Percentiles rank a stretch among this genome's conserved stretches.
Conservation (phyloP, 176 grass and related monocot species). For the Areca catechu region DNA sequence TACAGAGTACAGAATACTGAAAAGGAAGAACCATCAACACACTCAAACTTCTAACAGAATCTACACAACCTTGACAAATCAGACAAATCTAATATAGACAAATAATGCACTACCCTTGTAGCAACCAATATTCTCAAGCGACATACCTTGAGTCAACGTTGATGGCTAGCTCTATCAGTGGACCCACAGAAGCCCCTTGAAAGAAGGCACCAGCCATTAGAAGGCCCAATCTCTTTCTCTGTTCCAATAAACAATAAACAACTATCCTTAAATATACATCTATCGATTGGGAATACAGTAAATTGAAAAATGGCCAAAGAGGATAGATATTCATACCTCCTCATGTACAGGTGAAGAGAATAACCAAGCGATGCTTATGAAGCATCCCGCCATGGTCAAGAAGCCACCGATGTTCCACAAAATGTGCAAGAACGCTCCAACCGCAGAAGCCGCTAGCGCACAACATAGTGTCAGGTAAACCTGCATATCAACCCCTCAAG, state of each 20-base stretch:
- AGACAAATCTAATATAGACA: neutral
- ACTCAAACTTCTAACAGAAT: too few species aligned
- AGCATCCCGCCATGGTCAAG: slow-evolving; percentile 63
- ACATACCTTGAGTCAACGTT: slow-evolving; percentile 82
- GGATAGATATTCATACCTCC: slow-evolving; percentile 36
- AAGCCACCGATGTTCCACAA: slow-evolving; percentile 73
- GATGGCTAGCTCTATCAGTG: slow-evolving; percentile 55
- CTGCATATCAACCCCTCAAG: slow-evolving; percentile 15
- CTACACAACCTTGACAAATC: slow-evolving; percentile 1
- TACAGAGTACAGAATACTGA: too few species aligned
- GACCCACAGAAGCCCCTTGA: slow-evolving; percentile 78
- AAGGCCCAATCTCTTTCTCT: slow-evolving; percentile 79
- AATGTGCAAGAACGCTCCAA: slow-evolving; percentile 90
- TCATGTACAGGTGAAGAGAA: slow-evolving; percentile 45
- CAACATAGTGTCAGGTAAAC: slow-evolving; percentile 91
- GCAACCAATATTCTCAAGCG: too few species aligned
- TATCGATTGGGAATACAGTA: neutral
- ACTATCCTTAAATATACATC: slow-evolving; percentile 1
- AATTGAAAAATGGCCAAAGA: slow-evolving; percentile 1
- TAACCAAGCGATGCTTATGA: slow-evolving; percentile 54
- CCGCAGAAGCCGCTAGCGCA: slow-evolving; percentile 55
- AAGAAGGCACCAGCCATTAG: slow-evolving; percentile 52
- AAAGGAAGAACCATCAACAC: too few species aligned
- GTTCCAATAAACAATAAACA: slow-evolving; percentile 12
- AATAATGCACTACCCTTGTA: neutral